Conservation (phyloP, 208 protist genomes). For the Strigomonas oncopelti region DNA sequence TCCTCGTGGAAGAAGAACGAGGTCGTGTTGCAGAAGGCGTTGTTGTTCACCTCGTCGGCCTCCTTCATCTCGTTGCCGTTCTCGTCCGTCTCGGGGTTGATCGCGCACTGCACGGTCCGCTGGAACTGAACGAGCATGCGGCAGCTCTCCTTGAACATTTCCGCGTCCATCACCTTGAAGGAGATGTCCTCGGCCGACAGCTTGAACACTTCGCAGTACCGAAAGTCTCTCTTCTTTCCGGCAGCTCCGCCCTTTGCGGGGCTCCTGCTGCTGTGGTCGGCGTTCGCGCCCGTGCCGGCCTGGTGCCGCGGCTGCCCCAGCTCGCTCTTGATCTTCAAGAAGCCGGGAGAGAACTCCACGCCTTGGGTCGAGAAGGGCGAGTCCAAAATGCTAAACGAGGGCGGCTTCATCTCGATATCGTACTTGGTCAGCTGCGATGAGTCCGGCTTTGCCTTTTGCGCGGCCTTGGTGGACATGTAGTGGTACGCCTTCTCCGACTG, state of each 20-base stretch:
- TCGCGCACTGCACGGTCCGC: not conserved
- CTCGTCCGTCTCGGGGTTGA: not conserved
- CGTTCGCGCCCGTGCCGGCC: slow-evolving; percentile 1
- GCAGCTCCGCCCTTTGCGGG: not conserved
- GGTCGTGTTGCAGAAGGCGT: not conserved
- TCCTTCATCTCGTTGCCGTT: not conserved
- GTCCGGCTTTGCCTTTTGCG: slow-evolving; percentile 25
- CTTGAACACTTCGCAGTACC: slow-evolving; percentile 22
- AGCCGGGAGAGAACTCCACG: slow-evolving; percentile 59
- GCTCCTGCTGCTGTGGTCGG: slow-evolving; percentile 5
- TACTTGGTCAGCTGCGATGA: slow-evolving; percentile 45
- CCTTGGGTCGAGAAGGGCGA: slow-evolving; percentile 26
- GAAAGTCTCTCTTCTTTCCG: not conserved
- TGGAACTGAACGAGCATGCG: slow-evolving; percentile 29
- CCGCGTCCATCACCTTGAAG: slow-evolving; percentile 25
- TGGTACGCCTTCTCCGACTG: slow-evolving; percentile 71
- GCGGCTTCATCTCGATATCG: slow-evolving; percentile 54
- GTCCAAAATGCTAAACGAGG: slow-evolving; percentile 53
- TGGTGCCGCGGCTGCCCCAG: slow-evolving; percentile 19
- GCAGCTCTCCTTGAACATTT: slow-evolving; percentile 39
- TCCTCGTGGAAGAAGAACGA: not conserved
- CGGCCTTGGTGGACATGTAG: slow-evolving; percentile 55
- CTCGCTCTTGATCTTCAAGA: slow-evolving; percentile 45
- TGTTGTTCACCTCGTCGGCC: not conserved
- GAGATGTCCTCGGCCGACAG: slow-evolving; percentile 29